Percentiles rank a stretch among this genome's conserved stretches.
phyloP scores from a whole-genome alignment of 2,329 filamentous ascomycete species.

The Gaeumannomyces sp. region DNA sequence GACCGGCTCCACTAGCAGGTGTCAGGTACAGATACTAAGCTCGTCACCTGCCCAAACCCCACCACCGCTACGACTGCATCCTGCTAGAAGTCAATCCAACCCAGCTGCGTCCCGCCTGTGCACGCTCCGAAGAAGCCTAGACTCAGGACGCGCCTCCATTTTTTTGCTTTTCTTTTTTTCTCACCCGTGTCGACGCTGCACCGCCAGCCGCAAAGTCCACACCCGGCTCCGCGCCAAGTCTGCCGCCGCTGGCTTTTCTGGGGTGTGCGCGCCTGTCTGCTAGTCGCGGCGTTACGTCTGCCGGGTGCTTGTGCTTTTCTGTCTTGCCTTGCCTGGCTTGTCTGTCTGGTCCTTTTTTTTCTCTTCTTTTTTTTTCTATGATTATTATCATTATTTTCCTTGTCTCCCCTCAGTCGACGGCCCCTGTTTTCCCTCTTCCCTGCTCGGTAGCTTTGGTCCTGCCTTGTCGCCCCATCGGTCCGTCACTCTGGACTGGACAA shows the following conservation, averaged over 20 bases:
- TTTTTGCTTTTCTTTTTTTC: not conserved
- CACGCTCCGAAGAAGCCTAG: constrained; percentile 1
- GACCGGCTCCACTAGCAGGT: not conserved
- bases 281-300: not conserved
- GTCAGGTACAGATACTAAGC: constrained; percentile 1
- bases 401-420: not conserved
- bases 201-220: not conserved
- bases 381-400: not conserved
- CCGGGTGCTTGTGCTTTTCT: not conserved
- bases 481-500: not conserved
- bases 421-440: not conserved
- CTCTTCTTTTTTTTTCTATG: not conserved
- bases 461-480: not conserved
- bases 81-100: not conserved
- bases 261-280: not conserved
- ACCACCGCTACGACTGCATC: not conserved
- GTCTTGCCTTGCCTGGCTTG: not conserved
- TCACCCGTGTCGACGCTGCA: not conserved
- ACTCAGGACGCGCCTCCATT: not conserved
- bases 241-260: not conserved
- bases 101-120: not conserved
- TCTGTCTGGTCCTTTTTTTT: not conserved
- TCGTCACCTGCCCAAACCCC: not conserved
- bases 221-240: not conserved
- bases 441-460: not conserved